phyloP scores from a whole-genome alignment of 2,329 filamentous ascomycete genomes.

The Colletotrichum tanaceti region DNA sequence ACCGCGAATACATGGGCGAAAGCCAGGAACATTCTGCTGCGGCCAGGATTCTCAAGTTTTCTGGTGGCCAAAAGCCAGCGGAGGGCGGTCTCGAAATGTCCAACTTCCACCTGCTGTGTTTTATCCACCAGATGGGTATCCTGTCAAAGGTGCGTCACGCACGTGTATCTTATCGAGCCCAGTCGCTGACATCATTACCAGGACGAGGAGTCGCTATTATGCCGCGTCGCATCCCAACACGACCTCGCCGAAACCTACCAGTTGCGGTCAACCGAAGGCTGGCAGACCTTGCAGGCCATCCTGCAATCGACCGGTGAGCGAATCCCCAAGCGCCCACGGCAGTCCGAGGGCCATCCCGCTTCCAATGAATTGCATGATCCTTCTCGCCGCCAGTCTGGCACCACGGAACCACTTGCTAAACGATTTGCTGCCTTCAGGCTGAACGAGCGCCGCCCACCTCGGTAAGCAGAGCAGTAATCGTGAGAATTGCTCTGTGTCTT shows the following conservation, averaged over 20 bases:
- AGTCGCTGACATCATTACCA: constrained; percentile 52
- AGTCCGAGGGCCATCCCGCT: constrained; percentile 52
- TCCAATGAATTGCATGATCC: constrained; percentile 43
- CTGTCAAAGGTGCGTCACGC: constrained; percentile 79
- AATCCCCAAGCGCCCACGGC: constrained; percentile 78
- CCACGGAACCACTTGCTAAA: constrained; percentile 70
- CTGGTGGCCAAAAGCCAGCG: constrained; percentile 67
- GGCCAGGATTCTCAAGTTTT: constrained; percentile 74
- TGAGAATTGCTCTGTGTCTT: constrained; percentile 5
- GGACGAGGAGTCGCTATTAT: constrained; percentile 91
- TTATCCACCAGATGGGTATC: constrained; percentile 82
- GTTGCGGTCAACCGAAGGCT: constrained; percentile 87
- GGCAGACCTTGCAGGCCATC: constrained; percentile 93
- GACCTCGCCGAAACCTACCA: constrained; percentile 85
- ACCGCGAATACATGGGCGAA: constrained; percentile 87
- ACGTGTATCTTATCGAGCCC: background rate
- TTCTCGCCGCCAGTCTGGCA: constrained; percentile 46
- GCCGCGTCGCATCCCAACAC: constrained; percentile 83
- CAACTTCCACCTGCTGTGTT: constrained; percentile 95
- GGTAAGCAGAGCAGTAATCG: constrained; percentile 25
- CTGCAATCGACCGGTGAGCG: constrained; percentile 97
- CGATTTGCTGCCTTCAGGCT: constrained; percentile 75
- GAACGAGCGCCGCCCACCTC: constrained; percentile 54
- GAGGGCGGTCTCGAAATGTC: constrained; percentile 78
- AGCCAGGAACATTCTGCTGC: constrained; percentile 81